Conservation (phyloP, 257 asterid species). For the Solanum okadae region DNA sequence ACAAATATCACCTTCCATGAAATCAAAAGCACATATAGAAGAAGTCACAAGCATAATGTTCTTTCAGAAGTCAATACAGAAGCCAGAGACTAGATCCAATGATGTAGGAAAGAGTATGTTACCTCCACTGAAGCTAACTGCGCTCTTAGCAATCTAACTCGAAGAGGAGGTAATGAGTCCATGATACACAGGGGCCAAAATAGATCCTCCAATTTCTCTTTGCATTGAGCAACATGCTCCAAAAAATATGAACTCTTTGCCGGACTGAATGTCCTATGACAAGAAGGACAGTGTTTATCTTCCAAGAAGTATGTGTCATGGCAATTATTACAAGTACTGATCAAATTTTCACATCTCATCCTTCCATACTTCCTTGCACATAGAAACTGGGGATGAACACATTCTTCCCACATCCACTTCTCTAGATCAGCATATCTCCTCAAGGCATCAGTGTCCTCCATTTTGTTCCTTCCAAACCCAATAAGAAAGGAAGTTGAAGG, state of each 20-base stretch:
- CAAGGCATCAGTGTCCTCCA: conserved; percentile 23
- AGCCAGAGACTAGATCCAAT: neutral
- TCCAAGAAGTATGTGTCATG: conserved; percentile 31
- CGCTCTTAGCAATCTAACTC: conserved; percentile 53
- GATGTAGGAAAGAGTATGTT: conserved; percentile 1
- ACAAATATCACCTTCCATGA: conserved; percentile 2
- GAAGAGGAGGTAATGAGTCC: conserved; percentile 37
- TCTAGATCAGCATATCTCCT: conserved; percentile 41
- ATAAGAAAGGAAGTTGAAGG: conserved; percentile 17
- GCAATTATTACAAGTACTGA: conserved; percentile 51
- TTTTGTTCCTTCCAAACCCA: conserved; percentile 21
- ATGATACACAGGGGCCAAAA: conserved; percentile 2
- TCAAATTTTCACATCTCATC: conserved; percentile 31
- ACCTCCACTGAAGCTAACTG: conserved; percentile 73
- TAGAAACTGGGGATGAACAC: conserved; percentile 27
- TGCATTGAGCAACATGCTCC: conserved; percentile 39
- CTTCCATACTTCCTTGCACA: conserved; percentile 38
- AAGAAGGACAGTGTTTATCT: conserved; percentile 44
- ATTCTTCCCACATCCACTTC: conserved; percentile 76
- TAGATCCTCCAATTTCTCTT: conserved; percentile 24
- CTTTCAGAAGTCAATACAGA: neutral
- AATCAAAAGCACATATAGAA: neutral
- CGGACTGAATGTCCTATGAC: conserved; percentile 26
- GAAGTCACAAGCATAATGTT: neutral
- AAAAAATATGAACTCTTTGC: conserved; percentile 14